A percentile compares a stretch with the other conserved stretches of the same genome.
phyloP scores from a whole-genome alignment of 169 alveolate genomes.

The Cardiosporidium cionae region DNA sequence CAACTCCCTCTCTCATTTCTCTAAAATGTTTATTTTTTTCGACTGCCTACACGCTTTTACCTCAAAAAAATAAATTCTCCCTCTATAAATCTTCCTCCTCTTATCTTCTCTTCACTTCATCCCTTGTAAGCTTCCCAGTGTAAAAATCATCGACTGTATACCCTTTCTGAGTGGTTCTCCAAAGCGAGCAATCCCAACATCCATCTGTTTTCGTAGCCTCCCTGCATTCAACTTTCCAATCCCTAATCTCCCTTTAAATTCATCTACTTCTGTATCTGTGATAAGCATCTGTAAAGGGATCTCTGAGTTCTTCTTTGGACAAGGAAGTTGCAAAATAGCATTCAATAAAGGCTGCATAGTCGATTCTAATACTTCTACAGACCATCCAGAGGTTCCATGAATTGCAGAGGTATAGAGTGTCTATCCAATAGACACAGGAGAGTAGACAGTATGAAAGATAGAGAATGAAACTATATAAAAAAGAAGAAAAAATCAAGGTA shows the following conservation, averaged over 20 bases:
- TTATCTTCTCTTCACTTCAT: too few relatives aligned
- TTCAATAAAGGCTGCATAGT: constrained; percentile 8
- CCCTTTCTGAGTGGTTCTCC: constrained; percentile 11
- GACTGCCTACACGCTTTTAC: too few relatives aligned
- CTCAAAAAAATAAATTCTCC: too few relatives aligned
- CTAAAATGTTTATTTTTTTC: too few relatives aligned
- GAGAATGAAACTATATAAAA: not conserved
- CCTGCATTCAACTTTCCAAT: constrained; percentile 3
- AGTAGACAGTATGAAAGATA: not conserved
- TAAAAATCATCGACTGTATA: not conserved
- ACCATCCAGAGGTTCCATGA: not conserved
- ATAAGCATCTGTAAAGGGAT: constrained; percentile 11
- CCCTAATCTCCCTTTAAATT: not conserved
- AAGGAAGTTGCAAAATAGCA: constrained; percentile 3
- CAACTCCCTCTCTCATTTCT: too few relatives aligned
- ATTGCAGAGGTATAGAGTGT: constrained; percentile 21
- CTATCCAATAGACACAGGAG: not conserved
- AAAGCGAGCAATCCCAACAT: not conserved
- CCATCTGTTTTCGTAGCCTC: not conserved
- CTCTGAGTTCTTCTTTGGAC: too few relatives aligned
- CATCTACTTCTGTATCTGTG: not conserved
- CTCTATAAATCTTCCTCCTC: too few relatives aligned
- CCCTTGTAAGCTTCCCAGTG: not conserved
- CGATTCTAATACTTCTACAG: not conserved
- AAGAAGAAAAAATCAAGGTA: not conserved